Conservation (phyloP, 2,329 filamentous ascomycete genomes). For the Pseudogymnoascus sp. region DNA sequence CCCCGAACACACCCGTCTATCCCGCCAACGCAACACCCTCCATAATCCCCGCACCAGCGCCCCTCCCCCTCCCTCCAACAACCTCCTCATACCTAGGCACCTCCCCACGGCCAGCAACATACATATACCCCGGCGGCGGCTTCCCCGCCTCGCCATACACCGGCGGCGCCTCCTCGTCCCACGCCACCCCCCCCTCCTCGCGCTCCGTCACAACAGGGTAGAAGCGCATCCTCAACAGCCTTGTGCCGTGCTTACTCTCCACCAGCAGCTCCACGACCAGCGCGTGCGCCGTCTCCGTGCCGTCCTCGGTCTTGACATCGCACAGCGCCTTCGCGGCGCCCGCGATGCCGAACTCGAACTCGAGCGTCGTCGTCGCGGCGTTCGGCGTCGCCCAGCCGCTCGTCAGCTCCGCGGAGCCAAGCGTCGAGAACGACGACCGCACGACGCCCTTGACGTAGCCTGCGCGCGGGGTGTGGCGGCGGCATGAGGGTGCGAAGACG, state of each 20-base stretch:
- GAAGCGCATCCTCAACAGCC: constrained; percentile 90
- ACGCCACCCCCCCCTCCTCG: constrained; percentile 80
- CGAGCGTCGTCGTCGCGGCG: constrained; percentile 69
- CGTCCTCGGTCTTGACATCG: constrained; percentile 65
- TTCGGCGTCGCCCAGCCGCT: constrained; percentile 75
- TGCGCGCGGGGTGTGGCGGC: constrained; percentile 59
- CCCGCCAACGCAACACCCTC: not conserved
- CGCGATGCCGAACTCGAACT: constrained; percentile 60
- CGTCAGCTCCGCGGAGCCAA: constrained; percentile 76
- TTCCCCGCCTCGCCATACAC: constrained; percentile 89
- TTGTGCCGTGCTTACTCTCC: constrained; percentile 83
- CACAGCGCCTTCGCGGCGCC: constrained; percentile 58
- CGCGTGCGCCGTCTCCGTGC: constrained; percentile 72
- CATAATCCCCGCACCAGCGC: not conserved
- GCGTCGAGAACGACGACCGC: constrained; percentile 66
- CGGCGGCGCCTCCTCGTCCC: constrained; percentile 93
- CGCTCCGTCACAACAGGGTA: constrained; percentile 73
- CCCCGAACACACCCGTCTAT: not conserved
- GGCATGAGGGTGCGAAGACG: constrained; percentile 70
- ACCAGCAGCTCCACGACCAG: constrained; percentile 91
- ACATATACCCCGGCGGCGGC: constrained; percentile 63
- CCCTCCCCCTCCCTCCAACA: not conserved
- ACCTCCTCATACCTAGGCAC: not conserved
- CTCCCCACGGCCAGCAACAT: not conserved
- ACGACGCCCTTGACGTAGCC: constrained; percentile 55